Evolutionary conservation across 148 eudicot genomes (phyloP).

Genomic region (Arctostaphylos glauca): DNA sequence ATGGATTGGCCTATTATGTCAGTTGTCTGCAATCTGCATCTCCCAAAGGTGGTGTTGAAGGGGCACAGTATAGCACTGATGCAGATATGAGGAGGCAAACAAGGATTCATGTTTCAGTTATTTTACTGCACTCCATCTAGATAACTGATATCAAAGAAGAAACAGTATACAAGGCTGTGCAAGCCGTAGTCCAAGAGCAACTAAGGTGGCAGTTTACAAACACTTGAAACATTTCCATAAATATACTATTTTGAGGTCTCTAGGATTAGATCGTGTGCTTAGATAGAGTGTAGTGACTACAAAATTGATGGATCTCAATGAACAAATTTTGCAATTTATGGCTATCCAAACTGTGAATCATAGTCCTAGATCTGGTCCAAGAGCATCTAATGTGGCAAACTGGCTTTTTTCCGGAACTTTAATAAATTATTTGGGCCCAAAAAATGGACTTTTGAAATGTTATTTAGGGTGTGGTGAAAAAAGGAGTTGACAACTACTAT

Average conservation of each 20-base stretch:
- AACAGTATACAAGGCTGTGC: too few relatives aligned
- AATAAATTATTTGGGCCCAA: neutral
- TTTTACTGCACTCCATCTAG: neutral
- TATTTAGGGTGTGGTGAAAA: neutral
- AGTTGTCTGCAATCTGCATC: neutral
- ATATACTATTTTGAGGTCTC: neutral
- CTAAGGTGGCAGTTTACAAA: neutral
- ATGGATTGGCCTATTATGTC: neutral
- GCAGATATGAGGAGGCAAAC: neutral
- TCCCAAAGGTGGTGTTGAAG: conserved; percentile 3
- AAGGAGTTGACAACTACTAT: neutral
- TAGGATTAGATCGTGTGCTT: neutral
- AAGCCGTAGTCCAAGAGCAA: neutral
- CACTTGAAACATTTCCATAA: neutral
- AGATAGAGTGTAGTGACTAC: neutral
- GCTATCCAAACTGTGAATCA: neutral
- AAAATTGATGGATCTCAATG: neutral
- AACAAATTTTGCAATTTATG: neutral
- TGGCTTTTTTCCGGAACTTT: neutral
- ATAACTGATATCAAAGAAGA: too few relatives aligned
- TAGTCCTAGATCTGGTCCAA: neutral
- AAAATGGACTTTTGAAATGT: neutral
- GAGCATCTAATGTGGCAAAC: too few relatives aligned
- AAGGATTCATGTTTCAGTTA: neutral
- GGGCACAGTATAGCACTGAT: neutral